A percentile compares a stretch with the other conserved stretches of the same genome.
These are phyloP conservation scores for Crithidia expoeki DNA, from an alignment of 208 protist genomes.

Conservation along the genomic window DNA sequence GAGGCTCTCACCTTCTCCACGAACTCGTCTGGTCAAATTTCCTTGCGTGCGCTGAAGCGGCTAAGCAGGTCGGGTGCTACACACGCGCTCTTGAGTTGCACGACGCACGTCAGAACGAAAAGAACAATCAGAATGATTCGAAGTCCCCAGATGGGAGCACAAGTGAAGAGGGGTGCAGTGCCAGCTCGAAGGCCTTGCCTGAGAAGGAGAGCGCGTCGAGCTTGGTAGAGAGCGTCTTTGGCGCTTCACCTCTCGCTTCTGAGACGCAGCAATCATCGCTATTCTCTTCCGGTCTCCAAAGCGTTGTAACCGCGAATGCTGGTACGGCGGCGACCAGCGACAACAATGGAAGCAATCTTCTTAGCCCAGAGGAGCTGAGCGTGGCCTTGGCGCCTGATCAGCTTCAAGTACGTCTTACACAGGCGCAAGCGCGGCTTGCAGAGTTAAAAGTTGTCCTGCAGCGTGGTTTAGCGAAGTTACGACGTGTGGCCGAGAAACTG, in stretches of 20 bases:
- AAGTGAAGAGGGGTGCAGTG: neutral
- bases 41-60: slow-evolving; percentile 37
- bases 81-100: slow-evolving; percentile 13
- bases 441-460: slow-evolving; percentile 1
- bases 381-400: slow-evolving; percentile 18
- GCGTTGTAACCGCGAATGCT: neutral
- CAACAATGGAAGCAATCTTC: neutral
- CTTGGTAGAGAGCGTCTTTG: neutral
- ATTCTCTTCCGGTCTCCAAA: too few species aligned
- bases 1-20: slow-evolving; percentile 61
- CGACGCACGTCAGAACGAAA: neutral
- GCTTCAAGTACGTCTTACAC: slow-evolving; percentile 13
- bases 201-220: neutral
- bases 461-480: slow-evolving; percentile 25
- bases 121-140: neutral
- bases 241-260: neutral
- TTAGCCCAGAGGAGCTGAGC: slow-evolving; percentile 17
- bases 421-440: slow-evolving; percentile 12
- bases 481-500: slow-evolving; percentile 23
- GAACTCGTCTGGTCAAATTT: slow-evolving; percentile 56
- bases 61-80: slow-evolving; percentile 32
- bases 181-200: too few species aligned
- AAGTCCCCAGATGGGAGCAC: neutral
- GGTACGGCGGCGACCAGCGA: neutral
- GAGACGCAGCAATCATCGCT: neutral